A percentile compares a stretch with the other conserved stretches of the same genome.
phyloP scores from a whole-genome alignment of 2,329 filamentous ascomycete species.

The Amauroascus niger region DNA sequence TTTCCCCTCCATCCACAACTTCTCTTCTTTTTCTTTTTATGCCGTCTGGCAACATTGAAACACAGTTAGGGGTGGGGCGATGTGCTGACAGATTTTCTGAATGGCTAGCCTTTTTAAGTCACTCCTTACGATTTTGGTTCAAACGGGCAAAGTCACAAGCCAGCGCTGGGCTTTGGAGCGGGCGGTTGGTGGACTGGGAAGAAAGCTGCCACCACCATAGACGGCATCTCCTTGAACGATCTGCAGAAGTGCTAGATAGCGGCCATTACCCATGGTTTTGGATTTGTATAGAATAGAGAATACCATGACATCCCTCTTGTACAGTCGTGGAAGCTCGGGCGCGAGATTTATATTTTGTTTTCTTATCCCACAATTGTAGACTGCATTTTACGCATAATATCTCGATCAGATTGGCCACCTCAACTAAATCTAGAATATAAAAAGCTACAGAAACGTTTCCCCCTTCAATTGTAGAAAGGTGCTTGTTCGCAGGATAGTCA shows the following conservation, averaged over 20 bases:
- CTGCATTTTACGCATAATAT: too few relatives aligned
- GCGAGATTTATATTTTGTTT: too few relatives aligned
- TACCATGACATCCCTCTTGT: not conserved
- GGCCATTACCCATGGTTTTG: conserved; percentile 2
- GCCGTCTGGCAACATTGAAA: not conserved
- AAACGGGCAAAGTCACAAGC: not conserved
- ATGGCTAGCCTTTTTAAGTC: conserved; percentile 3
- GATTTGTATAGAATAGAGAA: conserved; percentile 13
- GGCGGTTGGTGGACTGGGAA: not conserved
- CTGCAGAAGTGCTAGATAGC: conserved; percentile 1
- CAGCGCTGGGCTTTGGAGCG: not conserved
- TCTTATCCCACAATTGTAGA: too few relatives aligned
- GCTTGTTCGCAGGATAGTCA: too few relatives aligned
- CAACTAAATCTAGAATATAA: too few relatives aligned
- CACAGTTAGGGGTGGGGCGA: not conserved
- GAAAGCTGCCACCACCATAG: not conserved
- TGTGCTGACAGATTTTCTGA: not conserved
- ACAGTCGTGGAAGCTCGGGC: not conserved
- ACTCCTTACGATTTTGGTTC: not conserved
- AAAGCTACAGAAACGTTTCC: too few relatives aligned
- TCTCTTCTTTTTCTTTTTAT: not conserved
- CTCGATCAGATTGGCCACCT: too few relatives aligned
- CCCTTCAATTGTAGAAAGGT: too few relatives aligned
- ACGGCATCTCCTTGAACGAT: not conserved
- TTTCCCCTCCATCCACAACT: not conserved